Evolutionary conservation across 2,329 filamentous ascomycete species (phyloP).

Genomic region (Hypoxylon sp.): DNA sequence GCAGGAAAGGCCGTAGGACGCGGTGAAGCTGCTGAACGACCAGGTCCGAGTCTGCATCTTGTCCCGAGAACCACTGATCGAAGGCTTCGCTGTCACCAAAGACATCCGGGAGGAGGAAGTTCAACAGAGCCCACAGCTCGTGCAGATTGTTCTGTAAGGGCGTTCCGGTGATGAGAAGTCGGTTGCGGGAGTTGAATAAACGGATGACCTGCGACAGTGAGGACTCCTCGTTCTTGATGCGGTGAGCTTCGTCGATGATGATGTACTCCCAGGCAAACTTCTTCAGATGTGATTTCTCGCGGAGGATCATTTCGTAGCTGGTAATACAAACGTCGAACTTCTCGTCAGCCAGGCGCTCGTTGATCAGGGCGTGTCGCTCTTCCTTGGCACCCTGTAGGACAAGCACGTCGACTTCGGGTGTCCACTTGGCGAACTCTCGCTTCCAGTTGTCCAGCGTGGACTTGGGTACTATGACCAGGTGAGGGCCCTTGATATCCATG

Average conservation of each 20-base stretch:
- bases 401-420: conserved; percentile 91
- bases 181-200: conserved; percentile 93
- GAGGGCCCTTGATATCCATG: conserved; percentile 86
- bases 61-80: conserved; percentile 95
- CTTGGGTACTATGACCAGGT: conserved; percentile 92
- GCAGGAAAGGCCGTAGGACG: conserved; percentile 89
- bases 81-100: conserved; percentile 97
- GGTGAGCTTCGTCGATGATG: conserved; percentile 96
- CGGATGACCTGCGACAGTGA: conserved; percentile 96
- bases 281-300: conserved; percentile 92
- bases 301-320: conserved; percentile 97
- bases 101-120: conserved; percentile 97
- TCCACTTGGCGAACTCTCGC: conserved; percentile 92
- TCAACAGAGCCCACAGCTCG: conserved; percentile 95
- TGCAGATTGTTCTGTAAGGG: conserved; percentile 98
- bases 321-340: conserved; percentile 98
- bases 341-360: conserved; percentile 88
- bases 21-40: conserved; percentile 96
- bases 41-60: conserved; percentile 89
- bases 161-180: conserved; percentile 93
- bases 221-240: conserved; percentile 99
- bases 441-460: conserved; percentile 99
- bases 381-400: conserved; percentile 96
- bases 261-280: conserved; percentile 99
- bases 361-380: conserved; percentile 86